Evolutionary conservation across 169 alveolate species (phyloP).

Genomic region (Eimeria sp.): DNA sequence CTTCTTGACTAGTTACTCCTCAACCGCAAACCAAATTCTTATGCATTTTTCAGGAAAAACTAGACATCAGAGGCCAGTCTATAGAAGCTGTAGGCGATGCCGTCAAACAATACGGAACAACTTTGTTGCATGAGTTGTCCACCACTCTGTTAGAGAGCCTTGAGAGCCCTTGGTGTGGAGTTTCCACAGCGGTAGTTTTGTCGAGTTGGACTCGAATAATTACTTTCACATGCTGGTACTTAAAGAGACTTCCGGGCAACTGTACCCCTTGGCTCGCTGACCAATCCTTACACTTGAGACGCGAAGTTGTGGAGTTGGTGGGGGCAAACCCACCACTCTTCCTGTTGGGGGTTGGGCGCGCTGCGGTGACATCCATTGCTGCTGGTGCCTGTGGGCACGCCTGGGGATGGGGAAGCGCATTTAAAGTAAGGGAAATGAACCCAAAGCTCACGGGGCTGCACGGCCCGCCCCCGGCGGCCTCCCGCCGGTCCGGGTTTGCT

Average conservation of each 20-base stretch:
- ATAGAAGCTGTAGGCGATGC: background rate
- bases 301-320: background rate
- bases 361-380: background rate
- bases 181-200: background rate
- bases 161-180: background rate
- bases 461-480: constrained; percentile 40
- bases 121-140: too few species aligned
- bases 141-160: too few species aligned
- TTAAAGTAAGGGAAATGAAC: background rate
- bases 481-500: background rate
- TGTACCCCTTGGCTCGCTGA: background rate
- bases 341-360: background rate
- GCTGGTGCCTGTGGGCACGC: too few species aligned
- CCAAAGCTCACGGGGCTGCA: constrained; percentile 11
- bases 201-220: background rate
- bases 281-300: background rate
- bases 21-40: background rate
- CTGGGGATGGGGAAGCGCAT: background rate
- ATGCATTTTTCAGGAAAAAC: background rate
- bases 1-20: constrained; percentile 32
- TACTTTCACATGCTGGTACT: background rate
- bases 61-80: too few species aligned
- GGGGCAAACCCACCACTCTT: background rate
- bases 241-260: background rate
- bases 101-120: too few species aligned